Conservation (phyloP, 768 basidiomycete genomes). For the Pulveroboletus frians region DNA sequence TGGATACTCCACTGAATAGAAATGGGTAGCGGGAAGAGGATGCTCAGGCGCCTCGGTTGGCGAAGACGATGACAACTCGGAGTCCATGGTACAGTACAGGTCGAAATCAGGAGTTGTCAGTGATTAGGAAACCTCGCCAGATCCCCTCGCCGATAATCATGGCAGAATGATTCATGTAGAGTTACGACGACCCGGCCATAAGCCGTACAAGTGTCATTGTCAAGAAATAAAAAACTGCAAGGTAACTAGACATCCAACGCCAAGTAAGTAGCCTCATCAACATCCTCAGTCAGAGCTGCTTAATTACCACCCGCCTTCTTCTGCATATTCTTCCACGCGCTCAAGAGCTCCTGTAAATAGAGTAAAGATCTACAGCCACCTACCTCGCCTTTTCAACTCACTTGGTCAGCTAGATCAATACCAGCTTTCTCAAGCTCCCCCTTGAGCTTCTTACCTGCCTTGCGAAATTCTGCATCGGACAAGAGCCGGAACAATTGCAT, state of each 20-base stretch:
- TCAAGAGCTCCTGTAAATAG: conserved; percentile 41
- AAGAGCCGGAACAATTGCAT: conserved; percentile 53
- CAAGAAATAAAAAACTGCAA: background rate
- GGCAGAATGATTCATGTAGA: background rate
- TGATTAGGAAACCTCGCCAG: conserved; percentile 7
- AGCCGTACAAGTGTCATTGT: background rate
- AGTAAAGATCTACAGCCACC: background rate
- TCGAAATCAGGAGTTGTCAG: no score
- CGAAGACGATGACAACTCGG: conserved; percentile 5
- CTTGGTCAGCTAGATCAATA: conserved; percentile 52
- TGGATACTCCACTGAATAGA: conserved; percentile 86
- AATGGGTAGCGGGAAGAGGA: conserved; percentile 52
- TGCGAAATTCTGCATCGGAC: conserved; percentile 48
- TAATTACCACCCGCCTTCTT: conserved; percentile 23
- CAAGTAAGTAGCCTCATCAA: background rate
- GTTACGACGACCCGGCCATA: background rate
- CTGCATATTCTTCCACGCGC: conserved; percentile 33
- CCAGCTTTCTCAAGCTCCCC: conserved; percentile 55
- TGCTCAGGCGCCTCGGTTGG: conserved; percentile 33
- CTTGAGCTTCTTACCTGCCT: conserved; percentile 40
- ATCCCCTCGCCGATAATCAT: background rate
- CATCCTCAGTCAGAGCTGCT: background rate
- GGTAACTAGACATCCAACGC: background rate
- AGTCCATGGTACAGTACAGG: conserved; percentile 6
- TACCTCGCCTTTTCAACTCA: conserved; percentile 23